Evolutionary conservation across 192 early-diverging fungal genomes (phyloP), one percentile per base, ranked within the genome.

Genomic region (Backusella morwellensis): DNA sequence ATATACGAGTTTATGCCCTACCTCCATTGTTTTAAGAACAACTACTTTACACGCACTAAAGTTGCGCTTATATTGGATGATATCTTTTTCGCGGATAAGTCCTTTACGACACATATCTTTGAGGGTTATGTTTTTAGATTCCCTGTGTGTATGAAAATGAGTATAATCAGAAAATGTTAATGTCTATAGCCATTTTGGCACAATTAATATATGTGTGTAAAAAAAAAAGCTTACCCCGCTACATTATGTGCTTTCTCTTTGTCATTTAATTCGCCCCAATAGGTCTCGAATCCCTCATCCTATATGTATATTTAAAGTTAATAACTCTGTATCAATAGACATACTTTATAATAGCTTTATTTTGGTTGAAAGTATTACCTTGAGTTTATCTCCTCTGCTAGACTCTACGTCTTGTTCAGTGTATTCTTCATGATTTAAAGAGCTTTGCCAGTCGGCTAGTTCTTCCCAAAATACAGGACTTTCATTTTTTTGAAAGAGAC

Each of bases 51-150:
- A 77, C 11, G 79, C 82, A 42, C 82, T 83, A 26, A 83, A 83
- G 59, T 83, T 83, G 21, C 82, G 78, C 35, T 83, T 83, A 41
- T 83, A 83, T 40, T 80, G 68, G 17, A 83, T 68, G 35, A 72
- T 36, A 77, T 83, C 82, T 35, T 80, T 75, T 67, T 77, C 76
- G 26, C 76, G 78, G 32, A 83, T 83, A 56, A 83, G 75, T 19
- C 74, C 78, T 29, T 80, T 76, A 38, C 79, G 72, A 63, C 82
- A 83, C 82, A 83, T 83, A 21, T 83, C 78, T 52, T 83, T 83
- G n/a, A 83, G 66, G n/a, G 82, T 80, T 26, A 83, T 83, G 32
- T 44, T 77, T 71, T 83, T 83, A n/a, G 82, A 83, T 44, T 83
- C 82, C 7, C 82, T 82, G 26, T 66, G 15, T 23, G 32, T 34